Evolutionary conservation across 192 early-diverging fungal genomes (phyloP).

Genomic region (Linnemannia hyalina): DNA sequence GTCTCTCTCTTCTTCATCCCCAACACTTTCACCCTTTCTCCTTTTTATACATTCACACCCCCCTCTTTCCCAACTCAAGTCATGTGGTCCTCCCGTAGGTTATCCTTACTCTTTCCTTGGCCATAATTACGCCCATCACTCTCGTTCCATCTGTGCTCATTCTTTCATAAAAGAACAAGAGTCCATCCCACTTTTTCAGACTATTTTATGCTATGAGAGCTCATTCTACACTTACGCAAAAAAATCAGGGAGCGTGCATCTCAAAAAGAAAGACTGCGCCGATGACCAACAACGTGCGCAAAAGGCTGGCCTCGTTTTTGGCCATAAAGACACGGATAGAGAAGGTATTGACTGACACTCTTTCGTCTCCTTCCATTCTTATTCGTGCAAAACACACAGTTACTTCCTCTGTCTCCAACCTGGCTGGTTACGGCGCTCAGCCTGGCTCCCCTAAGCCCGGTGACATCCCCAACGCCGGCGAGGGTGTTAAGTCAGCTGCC

Average conservation of each 20-base stretch:
- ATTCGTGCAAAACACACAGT: constrained; percentile 1
- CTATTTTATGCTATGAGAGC: not conserved
- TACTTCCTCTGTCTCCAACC: constrained; percentile 28
- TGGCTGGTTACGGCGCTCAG: constrained; percentile 36
- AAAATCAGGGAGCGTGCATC: not conserved
- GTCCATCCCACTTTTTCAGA: constrained; percentile 3
- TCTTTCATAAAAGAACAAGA: not conserved
- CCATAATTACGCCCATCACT: not conserved
- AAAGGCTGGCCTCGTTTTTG: not conserved
- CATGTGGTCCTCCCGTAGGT: constrained; percentile 57
- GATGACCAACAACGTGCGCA: not conserved
- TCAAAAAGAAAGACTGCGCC: not conserved
- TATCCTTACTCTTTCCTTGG: not conserved
- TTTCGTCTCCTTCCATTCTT: not conserved
- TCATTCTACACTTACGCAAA: not conserved
- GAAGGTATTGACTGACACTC: not conserved
- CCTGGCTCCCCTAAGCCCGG: constrained; percentile 35
- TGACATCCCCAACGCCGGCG: constrained; percentile 49
- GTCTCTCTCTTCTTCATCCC: not conserved
- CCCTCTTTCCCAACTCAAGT: not conserved
- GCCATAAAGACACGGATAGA: too few relatives aligned
- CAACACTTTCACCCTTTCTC: not conserved
- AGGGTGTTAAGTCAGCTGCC: constrained; percentile 52
- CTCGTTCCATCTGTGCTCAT: not conserved
- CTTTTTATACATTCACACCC: not conserved